Evolutionary conservation across 768 basidiomycete genomes (phyloP).

Genomic region (Hypholoma sublateritium): DNA sequence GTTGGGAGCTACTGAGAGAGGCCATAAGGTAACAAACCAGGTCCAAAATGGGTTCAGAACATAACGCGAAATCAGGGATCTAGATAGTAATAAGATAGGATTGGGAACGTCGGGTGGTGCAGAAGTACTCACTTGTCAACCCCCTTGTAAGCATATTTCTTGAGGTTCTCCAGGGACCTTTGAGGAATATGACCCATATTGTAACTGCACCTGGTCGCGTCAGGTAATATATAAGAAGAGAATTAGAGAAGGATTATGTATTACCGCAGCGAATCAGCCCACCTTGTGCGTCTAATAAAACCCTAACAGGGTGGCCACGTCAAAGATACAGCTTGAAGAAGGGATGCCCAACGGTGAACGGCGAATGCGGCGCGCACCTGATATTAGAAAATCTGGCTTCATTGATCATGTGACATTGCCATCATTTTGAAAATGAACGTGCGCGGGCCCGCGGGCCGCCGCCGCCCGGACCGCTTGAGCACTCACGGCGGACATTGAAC

Average conservation of each 20-base stretch:
- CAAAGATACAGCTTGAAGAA: too few species aligned
- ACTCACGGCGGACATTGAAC: background rate
- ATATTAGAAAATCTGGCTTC: background rate
- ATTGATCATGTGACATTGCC: background rate
- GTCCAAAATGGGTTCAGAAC: conserved; percentile 87
- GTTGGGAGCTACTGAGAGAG: conserved; percentile 83
- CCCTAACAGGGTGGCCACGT: too few species aligned
- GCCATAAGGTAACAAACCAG: conserved; percentile 89
- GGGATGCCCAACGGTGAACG: background rate
- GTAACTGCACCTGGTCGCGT: background rate
- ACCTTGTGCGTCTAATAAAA: too few species aligned
- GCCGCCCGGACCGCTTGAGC: too few species aligned
- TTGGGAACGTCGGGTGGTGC: background rate
- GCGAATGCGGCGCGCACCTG: background rate
- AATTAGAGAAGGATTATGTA: too few species aligned
- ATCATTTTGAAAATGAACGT: background rate
- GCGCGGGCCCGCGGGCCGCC: too few species aligned
- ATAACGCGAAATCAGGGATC: conserved; percentile 75
- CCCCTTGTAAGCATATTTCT: conserved; percentile 77
- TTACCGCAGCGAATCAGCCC: too few species aligned
- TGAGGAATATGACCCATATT: conserved; percentile 66
- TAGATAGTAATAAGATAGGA: conserved; percentile 25
- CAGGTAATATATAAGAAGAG: too few species aligned
- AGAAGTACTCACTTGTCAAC: conserved; percentile 66
- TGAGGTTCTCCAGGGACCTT: conserved; percentile 69